Conservation (phyloP, 208 protist genomes). For the Leptomonas seymouri region DNA sequence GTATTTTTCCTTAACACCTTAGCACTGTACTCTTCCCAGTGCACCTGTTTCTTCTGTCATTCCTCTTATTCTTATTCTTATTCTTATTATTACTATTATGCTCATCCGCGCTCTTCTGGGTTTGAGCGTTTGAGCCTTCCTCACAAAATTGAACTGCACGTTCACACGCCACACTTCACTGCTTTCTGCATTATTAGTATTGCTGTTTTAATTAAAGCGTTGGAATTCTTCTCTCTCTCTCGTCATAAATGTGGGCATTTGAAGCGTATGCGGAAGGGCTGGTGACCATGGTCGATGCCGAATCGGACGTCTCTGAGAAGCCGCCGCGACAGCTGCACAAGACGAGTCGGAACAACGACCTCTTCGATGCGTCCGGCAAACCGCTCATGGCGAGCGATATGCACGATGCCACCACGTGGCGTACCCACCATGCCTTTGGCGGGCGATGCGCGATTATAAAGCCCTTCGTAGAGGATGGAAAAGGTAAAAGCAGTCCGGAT, state of each 20-base stretch:
- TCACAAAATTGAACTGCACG: background rate
- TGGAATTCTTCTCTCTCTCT: background rate
- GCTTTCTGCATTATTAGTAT: background rate
- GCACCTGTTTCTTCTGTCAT: background rate
- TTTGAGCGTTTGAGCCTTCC: background rate
- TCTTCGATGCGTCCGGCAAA: conserved; percentile 36
- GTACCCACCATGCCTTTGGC: conserved; percentile 77
- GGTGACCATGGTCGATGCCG: background rate
- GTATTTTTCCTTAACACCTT: background rate
- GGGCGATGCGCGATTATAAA: conserved; percentile 53
- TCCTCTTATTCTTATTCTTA: conserved; percentile 4
- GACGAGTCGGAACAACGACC: conserved; percentile 33
- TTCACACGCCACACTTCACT: conserved; percentile 9
- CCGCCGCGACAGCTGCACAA: conserved; percentile 36
- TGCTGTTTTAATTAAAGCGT: too few relatives aligned
- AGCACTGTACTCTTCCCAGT: background rate
- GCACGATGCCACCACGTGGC: conserved; percentile 53
- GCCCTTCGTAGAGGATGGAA: too few relatives aligned
- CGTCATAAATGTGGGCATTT: conserved; percentile 42
- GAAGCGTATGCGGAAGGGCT: conserved; percentile 46
- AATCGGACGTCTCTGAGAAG: background rate
- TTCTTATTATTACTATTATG: background rate
- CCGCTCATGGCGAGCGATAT: conserved; percentile 33
- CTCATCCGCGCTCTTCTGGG: background rate
- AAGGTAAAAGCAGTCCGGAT: background rate